Evolutionary conservation across 129 eudicot genomes (phyloP), one percentile per base, ranked within the genome.

Genomic region (Mikania micrantha): DNA sequence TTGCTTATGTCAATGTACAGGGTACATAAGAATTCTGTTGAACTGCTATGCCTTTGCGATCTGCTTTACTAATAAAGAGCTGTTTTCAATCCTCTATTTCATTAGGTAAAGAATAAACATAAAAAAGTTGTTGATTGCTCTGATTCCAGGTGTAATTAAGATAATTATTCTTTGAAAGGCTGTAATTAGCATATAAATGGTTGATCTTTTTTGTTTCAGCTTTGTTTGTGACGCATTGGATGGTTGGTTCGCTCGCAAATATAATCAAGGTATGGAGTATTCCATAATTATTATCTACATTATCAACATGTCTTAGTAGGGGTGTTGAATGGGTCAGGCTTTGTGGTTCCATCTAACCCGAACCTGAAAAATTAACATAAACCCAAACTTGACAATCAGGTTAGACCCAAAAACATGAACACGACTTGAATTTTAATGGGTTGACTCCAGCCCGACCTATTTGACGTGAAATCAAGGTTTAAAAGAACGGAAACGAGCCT

Each of bases 181-280:
- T 36, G 41, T 27, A 60, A 59, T 38, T 42, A 69, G 44, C n/a
- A 32, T 38, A 35, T 34, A 44, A 67, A 57, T 48, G 67, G 27
- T 66, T 60, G 32, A 29, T 21, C 54, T 13, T 76, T 76, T 15
- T 4, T 49, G 44, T 77, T 82, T 53, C 87, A 92, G 98, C 91
- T 92, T 92, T 80, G 98, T 88, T 53, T 88, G 95, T 62, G 98
- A 92, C 78, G 98, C 95, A 20, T 78, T 92, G 85, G 98, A 92
- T 78, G 98, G 98, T 67, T 92, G 95, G 95, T 92, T 92, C 80
- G 98, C 98, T 44, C 98, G 98, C 60, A 92, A 88, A 63, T 79
- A 85, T 75, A 92, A 92, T 75, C 98, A 92, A 88, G 98, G 98
- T 92, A 82, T 39, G 83, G 62, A 54, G 40, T 60, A 35, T 35